These are phyloP conservation scores for Filosporella fistucella DNA, from an alignment of 495 filamentous ascomycete genomes.

Conservation along the genomic window DNA sequence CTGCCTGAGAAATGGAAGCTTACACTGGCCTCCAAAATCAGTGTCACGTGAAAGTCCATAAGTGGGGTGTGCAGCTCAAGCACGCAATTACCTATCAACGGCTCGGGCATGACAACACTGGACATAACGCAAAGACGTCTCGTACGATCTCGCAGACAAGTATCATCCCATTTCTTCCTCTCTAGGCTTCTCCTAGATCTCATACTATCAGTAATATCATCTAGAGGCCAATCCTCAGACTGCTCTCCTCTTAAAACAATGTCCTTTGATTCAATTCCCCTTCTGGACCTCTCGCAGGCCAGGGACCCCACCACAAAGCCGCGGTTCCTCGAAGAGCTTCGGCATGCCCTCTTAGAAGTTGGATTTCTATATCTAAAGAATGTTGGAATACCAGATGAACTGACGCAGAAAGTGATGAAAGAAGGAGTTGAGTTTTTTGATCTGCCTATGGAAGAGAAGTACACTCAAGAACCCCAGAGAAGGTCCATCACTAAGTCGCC, in stretches of 20 bases:
- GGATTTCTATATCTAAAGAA: constrained; percentile 92
- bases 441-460: constrained; percentile 75
- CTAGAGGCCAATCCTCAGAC: too few species aligned
- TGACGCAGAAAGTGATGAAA: constrained; percentile 63
- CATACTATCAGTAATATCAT: too few species aligned
- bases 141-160: too few species aligned
- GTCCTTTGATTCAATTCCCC: constrained; percentile 71
- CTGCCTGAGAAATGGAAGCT: too few species aligned
- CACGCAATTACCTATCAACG: too few species aligned
- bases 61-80: too few species aligned
- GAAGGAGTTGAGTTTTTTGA: constrained; percentile 76
- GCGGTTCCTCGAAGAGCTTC: constrained; percentile 65
- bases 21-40: too few species aligned
- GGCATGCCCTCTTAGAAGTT: constrained; percentile 79
- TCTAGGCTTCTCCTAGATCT: too few species aligned
- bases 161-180: too few species aligned
- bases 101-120: too few species aligned
- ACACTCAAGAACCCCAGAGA: neutral
- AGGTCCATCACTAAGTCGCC: neutral
- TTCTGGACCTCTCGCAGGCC: constrained; percentile 72
- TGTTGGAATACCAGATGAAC: constrained; percentile 63
- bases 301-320: constrained; percentile 64
- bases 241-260: constrained; percentile 12
- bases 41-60: too few species aligned
- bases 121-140: too few species aligned